A percentile compares a stretch with the other conserved stretches of the same genome.
These are phyloP conservation scores for Lipomyces orientalis DNA, from an alignment of 805 yeast species.

Conservation along the genomic window DNA sequence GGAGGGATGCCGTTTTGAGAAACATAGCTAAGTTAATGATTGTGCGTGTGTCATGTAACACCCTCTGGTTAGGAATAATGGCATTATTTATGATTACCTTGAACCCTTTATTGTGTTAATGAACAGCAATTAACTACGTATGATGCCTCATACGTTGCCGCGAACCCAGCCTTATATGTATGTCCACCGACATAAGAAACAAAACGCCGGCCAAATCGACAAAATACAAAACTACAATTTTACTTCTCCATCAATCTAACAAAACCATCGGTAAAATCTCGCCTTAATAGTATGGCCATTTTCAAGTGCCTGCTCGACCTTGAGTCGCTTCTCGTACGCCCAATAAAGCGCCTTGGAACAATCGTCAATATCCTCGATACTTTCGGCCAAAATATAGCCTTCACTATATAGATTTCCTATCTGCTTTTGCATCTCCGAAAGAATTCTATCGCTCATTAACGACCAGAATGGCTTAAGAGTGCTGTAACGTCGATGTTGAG, in stretches of 20 bases:
- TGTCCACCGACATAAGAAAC: not conserved
- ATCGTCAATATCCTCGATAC: not conserved
- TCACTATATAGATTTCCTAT: not conserved
- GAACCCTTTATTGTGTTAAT: not conserved
- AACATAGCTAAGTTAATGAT: not conserved
- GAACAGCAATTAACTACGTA: not conserved
- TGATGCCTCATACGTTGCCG: not conserved
- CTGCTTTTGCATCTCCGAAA: not conserved
- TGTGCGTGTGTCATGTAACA: not conserved
- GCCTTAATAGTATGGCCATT: not conserved
- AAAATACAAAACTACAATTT: not conserved
- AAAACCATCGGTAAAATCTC: not conserved
- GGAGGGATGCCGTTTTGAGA: conserved; percentile 1
- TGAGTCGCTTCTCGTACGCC: not conserved
- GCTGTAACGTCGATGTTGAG: not conserved
- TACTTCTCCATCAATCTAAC: not conserved
- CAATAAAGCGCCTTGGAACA: not conserved
- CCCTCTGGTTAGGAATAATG: not conserved
- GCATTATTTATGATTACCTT: not conserved
- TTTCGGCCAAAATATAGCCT: not conserved
- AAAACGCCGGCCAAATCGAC: not conserved
- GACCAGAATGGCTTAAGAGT: not conserved
- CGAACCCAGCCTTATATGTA: not conserved
- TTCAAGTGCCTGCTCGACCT: not conserved
- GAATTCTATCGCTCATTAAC: not conserved